Percentiles rank a stretch among this genome's conserved stretches.
phyloP scores from a whole-genome alignment of 768 basidiomycete genomes.

The Lentinus brumalis region DNA sequence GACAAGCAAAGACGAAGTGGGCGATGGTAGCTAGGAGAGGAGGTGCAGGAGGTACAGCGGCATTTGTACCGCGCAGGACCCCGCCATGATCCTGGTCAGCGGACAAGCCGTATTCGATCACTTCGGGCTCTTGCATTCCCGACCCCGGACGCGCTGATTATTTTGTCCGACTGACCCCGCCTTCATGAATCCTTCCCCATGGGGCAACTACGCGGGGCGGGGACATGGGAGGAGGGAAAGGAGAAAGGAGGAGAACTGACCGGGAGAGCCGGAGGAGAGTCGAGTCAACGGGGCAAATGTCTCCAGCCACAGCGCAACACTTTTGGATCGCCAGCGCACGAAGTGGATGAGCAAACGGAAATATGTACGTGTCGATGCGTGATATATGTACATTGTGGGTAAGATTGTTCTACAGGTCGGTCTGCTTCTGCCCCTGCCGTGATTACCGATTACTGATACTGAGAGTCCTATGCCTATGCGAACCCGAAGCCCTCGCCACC shows the following conservation, averaged over 20 bases:
- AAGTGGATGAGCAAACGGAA: not conserved
- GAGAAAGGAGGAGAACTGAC: no score
- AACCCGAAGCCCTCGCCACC: conserved; percentile 97
- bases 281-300: no score
- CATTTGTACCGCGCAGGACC: not conserved
- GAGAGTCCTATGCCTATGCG: conserved; percentile 36
- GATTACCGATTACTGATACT: conserved; percentile 3
- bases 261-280: no score
- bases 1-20: not conserved
- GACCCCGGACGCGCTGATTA: not conserved
- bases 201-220: no score
- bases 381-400: conserved; percentile 20
- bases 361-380: conserved; percentile 6
- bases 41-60: no score
- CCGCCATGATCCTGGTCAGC: not conserved
- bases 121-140: not conserved
- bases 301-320: no score
- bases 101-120: not conserved
- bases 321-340: no score
- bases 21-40: not conserved
- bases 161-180: not conserved
- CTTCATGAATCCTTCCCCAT: not conserved
- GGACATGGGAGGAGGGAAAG: no score
- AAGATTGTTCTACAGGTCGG: conserved; percentile 16
- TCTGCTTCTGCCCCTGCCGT: conserved; percentile 5